Evolutionary conservation across 495 filamentous ascomycete genomes (phyloP).

Genomic region (Penicillium dipodomyicola): DNA sequence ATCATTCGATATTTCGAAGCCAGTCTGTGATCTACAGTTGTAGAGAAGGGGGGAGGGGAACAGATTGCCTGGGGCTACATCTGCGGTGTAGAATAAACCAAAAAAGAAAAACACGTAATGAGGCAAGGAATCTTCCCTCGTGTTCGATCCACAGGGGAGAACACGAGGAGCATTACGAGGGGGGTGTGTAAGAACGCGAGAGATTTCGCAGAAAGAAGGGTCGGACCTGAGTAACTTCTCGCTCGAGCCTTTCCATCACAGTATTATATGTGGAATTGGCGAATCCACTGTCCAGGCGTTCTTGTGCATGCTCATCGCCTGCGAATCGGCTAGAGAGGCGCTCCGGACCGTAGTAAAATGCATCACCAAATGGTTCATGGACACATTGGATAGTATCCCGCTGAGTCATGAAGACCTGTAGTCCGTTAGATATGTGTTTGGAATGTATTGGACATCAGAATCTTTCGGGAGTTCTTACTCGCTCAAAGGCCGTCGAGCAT

Average conservation of each 20-base stretch:
- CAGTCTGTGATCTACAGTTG: background rate
- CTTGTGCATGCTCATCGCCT: conserved; percentile 68
- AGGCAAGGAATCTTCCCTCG: conserved; percentile 9
- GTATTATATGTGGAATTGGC: conserved; percentile 69
- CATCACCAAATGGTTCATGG: conserved; percentile 96
- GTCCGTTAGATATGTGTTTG: conserved; percentile 4
- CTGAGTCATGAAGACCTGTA: conserved; percentile 92
- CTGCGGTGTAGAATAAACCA: background rate
- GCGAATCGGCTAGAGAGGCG: conserved; percentile 73
- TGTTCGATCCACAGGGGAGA: conserved; percentile 17
- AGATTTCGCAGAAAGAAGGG: conserved; percentile 27
- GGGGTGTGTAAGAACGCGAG: conserved; percentile 15
- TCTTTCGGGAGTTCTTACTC: conserved; percentile 52
- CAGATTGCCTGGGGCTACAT: conserved; percentile 1
- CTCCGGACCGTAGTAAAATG: conserved; percentile 94
- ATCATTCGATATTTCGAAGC: background rate
- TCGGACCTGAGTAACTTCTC: conserved; percentile 64
- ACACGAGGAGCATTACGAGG: conserved; percentile 1
- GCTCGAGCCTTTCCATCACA: conserved; percentile 68
- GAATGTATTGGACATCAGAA: background rate
- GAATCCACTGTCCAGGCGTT: conserved; percentile 71
- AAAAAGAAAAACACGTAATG: background rate
- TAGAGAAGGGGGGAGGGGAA: background rate
- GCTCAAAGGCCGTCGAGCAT: conserved; percentile 93
- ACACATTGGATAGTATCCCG: conserved; percentile 73